phyloP scores from a whole-genome alignment of 805 yeast genomes.

The Candida methanosorbosa region DNA sequence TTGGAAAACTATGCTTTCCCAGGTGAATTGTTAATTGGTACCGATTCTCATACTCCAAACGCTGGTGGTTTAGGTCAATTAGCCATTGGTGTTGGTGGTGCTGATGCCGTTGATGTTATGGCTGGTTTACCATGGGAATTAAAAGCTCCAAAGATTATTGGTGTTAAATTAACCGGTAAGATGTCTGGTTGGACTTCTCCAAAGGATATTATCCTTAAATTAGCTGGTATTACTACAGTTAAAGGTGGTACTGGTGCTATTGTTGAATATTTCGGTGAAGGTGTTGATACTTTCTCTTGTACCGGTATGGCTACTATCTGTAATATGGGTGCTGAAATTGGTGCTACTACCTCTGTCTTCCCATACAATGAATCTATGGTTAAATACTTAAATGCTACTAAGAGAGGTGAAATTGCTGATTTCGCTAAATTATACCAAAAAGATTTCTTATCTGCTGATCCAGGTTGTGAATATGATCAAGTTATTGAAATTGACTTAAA shows the following conservation, averaged over 20 bases:
- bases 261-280: constrained; percentile 95
- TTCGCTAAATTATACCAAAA: constrained; percentile 46
- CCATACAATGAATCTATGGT: constrained; percentile 59
- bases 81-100: constrained; percentile 99
- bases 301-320: constrained; percentile 99
- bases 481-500: constrained; percentile 83
- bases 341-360: constrained; percentile 97
- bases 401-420: constrained; percentile 74
- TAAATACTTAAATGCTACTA: constrained; percentile 71
- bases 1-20: constrained; percentile 96
- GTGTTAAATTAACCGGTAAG: constrained; percentile 86
- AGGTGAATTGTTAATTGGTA: constrained; percentile 94
- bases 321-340: constrained; percentile 99
- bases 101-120: constrained; percentile 97
- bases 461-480: constrained; percentile 85
- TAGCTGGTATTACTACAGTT: constrained; percentile 90
- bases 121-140: constrained; percentile 98
- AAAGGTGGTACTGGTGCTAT: constrained; percentile 98
- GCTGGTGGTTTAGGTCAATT: constrained; percentile 99
- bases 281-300: constrained; percentile 81
- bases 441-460: constrained; percentile 69
- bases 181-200: constrained; percentile 95
- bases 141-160: constrained; percentile 92
- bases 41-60: constrained; percentile 98
- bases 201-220: constrained; percentile 87